Base-by-base conservation (phyloP, 1,284 basidiomycete species). In the Melanopsichium pennsylvanicum region DNA sequence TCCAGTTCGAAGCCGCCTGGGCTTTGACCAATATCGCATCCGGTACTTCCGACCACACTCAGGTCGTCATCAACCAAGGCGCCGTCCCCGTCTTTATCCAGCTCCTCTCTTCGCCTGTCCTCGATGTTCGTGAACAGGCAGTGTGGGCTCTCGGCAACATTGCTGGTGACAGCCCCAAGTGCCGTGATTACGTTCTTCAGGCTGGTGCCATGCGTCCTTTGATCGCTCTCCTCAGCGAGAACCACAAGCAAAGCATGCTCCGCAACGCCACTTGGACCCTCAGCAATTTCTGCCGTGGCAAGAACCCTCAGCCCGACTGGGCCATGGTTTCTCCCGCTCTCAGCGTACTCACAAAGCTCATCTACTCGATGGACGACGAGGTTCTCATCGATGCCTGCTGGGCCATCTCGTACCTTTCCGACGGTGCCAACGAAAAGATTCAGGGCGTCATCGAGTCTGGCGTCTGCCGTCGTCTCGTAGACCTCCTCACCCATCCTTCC, bases 1-100 rank as follows among this genome's bases (percentile, higher is more conserved):
- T 98, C 74, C 94, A 97, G 92, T 98, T 98, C 79, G 95, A 98
- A 84, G 95, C 96, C 47, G 96, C 96, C 7, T 99, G 96, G 96
- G 96, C 96, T 38, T 86, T 99, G 74, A 98, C 96, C 78, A 99
- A 99, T 85, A 98, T 99, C 74, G 96, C 96, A 15, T 98, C 96
- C 47, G 96, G 96, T 43, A 99, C 96, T 31, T 94, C 94, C 27
- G 92, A 96, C 72, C 96, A 99, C 83, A 99, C 94, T 39, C 93
- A 97, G 84, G 93, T 97, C 58, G 96, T 98, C 51, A 98, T 99
- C 82, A 88, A 87, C 70, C 90, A 93, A 27, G 89, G 90, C 56
- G 95, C 95, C 33, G 94, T 98, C 23, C 94, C 94, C n/a, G 89
- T 94, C 83, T 97, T 97, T 81, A 97, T 99, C 85, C 71, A 78